These are phyloP conservation scores for Murraya koenigii DNA, from an alignment of 345 rosid species.

Conservation along the genomic window DNA sequence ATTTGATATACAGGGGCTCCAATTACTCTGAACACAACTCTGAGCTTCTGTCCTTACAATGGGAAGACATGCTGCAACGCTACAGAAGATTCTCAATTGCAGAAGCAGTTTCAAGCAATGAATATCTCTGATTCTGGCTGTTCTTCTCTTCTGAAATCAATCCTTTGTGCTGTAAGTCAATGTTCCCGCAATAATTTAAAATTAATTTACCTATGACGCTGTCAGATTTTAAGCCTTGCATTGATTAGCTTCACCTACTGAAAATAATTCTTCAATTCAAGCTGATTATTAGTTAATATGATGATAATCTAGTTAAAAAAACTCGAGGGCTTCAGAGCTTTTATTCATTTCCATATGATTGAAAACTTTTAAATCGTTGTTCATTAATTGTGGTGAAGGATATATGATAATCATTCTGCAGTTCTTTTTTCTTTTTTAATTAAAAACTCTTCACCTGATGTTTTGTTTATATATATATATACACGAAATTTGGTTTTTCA, in stretches of 20 bases:
- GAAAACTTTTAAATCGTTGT: background rate
- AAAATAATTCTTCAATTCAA: background rate
- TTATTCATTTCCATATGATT: background rate
- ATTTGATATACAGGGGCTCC: slow-evolving; percentile 61
- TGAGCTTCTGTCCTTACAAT: slow-evolving; percentile 76
- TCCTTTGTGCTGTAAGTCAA: slow-evolving; percentile 76
- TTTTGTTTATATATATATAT: background rate
- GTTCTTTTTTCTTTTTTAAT: background rate
- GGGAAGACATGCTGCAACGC: slow-evolving; percentile 84
- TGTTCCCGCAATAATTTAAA: background rate
- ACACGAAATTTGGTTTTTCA: background rate
- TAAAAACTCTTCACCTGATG: background rate
- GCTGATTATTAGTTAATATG: background rate
- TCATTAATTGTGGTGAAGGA: background rate
- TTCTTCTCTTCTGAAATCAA: slow-evolving; percentile 61
- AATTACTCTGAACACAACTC: slow-evolving; percentile 40
- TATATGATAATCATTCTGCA: background rate
- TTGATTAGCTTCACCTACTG: background rate
- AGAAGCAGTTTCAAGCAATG: slow-evolving; percentile 69
- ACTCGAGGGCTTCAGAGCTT: background rate
- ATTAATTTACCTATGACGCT: background rate
- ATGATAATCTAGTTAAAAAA: background rate
- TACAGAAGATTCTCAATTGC: slow-evolving; percentile 59
- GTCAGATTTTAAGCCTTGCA: slow-evolving; percentile 1
- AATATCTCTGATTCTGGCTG: slow-evolving; percentile 67